Percentiles rank a stretch among this genome's conserved stretches.
phyloP scores from a whole-genome alignment of 2,329 filamentous ascomycete species.

The Fusarium secorum region DNA sequence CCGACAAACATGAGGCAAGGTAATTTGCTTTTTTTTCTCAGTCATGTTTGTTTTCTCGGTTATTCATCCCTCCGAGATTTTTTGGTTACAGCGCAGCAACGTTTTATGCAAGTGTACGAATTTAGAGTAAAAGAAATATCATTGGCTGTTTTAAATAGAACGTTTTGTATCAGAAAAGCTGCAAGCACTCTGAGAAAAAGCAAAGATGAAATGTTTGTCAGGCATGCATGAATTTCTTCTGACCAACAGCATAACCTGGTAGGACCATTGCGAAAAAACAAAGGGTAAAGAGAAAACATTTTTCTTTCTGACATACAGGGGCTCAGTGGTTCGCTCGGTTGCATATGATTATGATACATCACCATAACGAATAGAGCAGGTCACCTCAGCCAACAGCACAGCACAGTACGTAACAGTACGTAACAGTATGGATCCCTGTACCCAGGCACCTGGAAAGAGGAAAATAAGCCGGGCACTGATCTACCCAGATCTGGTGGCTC shows the following conservation, averaged over 20 bases:
- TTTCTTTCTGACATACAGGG: slow-evolving; percentile 2
- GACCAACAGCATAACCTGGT: background rate
- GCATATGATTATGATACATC: slow-evolving; percentile 12
- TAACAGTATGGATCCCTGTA: background rate
- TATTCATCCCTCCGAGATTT: background rate
- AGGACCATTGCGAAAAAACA: background rate
- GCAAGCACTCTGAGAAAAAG: slow-evolving; percentile 2
- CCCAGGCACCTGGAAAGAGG: background rate
- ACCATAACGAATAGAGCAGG: slow-evolving; percentile 4
- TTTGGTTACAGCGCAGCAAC: background rate
- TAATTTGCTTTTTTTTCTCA: background rate
- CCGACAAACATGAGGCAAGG: background rate
- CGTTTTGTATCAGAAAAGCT: background rate
- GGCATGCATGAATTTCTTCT: background rate
- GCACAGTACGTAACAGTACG: slow-evolving; percentile 2
- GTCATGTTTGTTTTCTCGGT: background rate
- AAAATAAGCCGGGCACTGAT: background rate
- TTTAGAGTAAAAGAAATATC: background rate
- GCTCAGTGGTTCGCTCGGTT: background rate
- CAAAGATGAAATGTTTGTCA: background rate
- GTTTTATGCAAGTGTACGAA: slow-evolving; percentile 4
- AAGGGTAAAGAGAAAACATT: background rate
- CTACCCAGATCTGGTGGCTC: slow-evolving; percentile 1
- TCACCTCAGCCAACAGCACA: background rate
- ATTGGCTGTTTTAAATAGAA: background rate